Evolutionary conservation across 169 alveolate genomes (phyloP).

Genomic region (Blepharisma undulans): DNA sequence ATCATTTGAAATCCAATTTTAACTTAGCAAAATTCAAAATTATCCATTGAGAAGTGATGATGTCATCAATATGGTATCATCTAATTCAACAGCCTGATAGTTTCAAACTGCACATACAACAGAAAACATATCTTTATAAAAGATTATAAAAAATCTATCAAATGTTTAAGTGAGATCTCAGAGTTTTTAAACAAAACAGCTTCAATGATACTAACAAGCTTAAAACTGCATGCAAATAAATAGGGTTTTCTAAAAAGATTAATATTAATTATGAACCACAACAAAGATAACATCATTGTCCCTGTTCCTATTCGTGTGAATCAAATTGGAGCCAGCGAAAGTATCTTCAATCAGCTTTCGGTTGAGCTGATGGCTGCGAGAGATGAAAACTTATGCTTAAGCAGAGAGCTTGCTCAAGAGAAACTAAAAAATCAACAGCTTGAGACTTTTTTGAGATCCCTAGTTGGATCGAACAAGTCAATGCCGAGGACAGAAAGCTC

Average conservation of each 20-base stretch:
- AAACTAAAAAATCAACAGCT: neutral
- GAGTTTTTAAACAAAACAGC: neutral
- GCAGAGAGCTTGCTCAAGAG: slow-evolving; percentile 2
- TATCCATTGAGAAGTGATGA: neutral
- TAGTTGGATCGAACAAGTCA: neutral
- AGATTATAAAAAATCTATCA: neutral
- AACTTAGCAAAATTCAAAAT: neutral
- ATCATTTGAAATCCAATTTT: neutral
- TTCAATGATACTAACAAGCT: neutral
- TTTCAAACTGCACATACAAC: neutral
- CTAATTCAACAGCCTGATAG: neutral
- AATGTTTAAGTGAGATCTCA: neutral
- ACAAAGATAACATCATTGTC: neutral
- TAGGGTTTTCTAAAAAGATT: neutral
- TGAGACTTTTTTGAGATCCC: neutral
- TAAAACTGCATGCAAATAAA: neutral
- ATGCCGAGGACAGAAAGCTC: neutral
- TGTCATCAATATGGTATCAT: neutral
- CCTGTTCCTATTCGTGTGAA: neutral
- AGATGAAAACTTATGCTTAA: slow-evolving; percentile 4
- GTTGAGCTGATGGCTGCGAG: neutral
- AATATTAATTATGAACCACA: neutral
- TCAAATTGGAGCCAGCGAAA: neutral
- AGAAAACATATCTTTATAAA: neutral
- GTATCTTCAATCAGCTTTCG: neutral